These are phyloP conservation scores for Tricladium varicosporioides DNA, from an alignment of 2,329 filamentous ascomycete genomes.

Conservation along the genomic window DNA sequence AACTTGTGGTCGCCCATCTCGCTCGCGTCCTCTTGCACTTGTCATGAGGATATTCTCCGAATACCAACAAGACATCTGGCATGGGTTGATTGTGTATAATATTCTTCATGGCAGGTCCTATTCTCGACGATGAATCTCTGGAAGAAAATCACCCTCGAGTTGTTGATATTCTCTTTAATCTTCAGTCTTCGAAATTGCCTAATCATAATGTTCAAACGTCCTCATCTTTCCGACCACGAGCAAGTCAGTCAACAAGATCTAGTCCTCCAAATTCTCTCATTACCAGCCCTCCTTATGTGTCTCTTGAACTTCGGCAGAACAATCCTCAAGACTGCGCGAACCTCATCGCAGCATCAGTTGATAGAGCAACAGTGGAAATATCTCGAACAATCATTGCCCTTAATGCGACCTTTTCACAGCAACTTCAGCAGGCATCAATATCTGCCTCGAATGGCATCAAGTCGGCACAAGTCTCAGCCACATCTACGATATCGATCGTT, in stretches of 20 bases:
- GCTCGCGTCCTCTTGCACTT: background rate
- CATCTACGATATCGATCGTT: conserved; percentile 9
- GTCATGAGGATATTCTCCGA: background rate
- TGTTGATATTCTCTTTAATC: background rate
- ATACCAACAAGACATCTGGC: background rate
- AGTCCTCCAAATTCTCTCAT: conserved; percentile 11
- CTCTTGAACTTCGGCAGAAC: conserved; percentile 18
- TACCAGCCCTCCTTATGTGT: conserved; percentile 7
- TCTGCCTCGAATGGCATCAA: conserved; percentile 17
- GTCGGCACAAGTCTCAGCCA: conserved; percentile 14
- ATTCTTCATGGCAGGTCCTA: conserved; percentile 20
- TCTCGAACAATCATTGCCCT: conserved; percentile 22
- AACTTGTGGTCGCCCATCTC: background rate
- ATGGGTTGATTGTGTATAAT: conserved; percentile 14
- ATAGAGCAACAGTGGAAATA: conserved; percentile 22
- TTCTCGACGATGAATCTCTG: conserved; percentile 12
- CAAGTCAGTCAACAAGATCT: background rate
- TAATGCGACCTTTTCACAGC: conserved; percentile 23
- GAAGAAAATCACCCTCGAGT: conserved; percentile 10
- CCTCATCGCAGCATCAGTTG: conserved; percentile 20
- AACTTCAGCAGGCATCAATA: conserved; percentile 16
- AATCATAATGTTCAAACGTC: conserved; percentile 13
- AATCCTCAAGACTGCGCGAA: conserved; percentile 19
- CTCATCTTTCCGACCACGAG: background rate
- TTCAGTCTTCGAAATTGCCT: conserved; percentile 8